Base-by-base conservation (phyloP, 2,329 filamentous ascomycete genomes). In the Colletotrichum filicis region DNA sequence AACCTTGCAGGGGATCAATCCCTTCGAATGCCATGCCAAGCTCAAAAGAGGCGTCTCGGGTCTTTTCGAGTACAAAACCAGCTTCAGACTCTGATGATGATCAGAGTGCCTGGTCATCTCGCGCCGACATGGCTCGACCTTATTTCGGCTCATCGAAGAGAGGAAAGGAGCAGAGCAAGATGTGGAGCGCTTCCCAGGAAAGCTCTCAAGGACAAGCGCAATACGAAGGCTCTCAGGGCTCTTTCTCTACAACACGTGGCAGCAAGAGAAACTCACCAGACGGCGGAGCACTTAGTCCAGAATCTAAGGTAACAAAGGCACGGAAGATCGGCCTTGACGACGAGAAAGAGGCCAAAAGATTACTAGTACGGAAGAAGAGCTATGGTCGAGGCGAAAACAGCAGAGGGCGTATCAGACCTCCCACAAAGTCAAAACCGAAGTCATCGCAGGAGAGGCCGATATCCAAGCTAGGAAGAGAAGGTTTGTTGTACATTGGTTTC, bases 181-280 rank as follows among this genome's bases (percentile, higher is more conserved):
- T 9, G 3, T 66, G 37, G 46, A 65, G 19, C 16, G 60, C 49
- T 16, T 73, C 61, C 14, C 71, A 66, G 37, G 59, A 71, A 16
- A 28, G 28, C 35, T 52, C 12, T 6, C 24, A 22, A 16, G 66
- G 46, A 4, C n/a, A 11, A n/a, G 61, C 35, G 24, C 59, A 22
- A 22, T 19, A 14, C 26, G 37, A 8, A 22, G 49, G 56, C 56
- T 71, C 61, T 16, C 32, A 66, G 42, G 19, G 19, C 11, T 52
- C 66, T 2, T 56, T 26, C 9, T 12, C 3, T 11, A 24, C 24
- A 26, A n/a, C 60, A 24, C 60, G 28, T 11, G 56, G 55, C 12
- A 71, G 60, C 56, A 73, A 73, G 28, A 71, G 66, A 26, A 42
- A 24, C 11, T 57, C 61, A 19, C 35, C 66, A 6, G 61, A 61